Evolutionary conservation across 768 basidiomycete species (phyloP).

Genomic region (Austroboletus eburneus): DNA sequence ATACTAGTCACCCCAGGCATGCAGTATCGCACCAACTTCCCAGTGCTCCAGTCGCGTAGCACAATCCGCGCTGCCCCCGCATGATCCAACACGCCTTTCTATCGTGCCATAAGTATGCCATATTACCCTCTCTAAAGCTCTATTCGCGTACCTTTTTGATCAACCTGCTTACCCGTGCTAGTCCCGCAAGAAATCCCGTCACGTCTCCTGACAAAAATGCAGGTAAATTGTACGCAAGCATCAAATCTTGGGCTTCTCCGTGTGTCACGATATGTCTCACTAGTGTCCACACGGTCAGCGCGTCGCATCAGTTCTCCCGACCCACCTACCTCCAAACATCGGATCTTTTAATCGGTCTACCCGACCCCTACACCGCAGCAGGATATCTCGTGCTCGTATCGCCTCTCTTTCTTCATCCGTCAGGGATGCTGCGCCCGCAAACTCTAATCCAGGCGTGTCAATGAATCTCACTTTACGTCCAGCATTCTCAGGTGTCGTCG

Average conservation of each 20-base stretch:
- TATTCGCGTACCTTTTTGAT: constrained; percentile 62
- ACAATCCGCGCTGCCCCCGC: constrained; percentile 73
- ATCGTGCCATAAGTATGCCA: constrained; percentile 13
- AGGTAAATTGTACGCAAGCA: constrained; percentile 83
- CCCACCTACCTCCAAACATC: constrained; percentile 54
- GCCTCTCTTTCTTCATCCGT: constrained; percentile 21
- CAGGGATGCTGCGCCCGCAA: constrained; percentile 43
- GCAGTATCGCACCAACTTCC: constrained; percentile 71
- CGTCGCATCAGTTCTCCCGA: neutral
- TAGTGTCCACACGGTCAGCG: constrained; percentile 29
- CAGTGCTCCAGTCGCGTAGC: constrained; percentile 80
- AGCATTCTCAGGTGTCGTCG: constrained; percentile 41
- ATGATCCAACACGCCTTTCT: constrained; percentile 73
- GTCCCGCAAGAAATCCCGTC: constrained; percentile 67
- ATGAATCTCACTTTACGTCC: constrained; percentile 54
- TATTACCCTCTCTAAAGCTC: neutral
- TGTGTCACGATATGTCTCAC: constrained; percentile 67
- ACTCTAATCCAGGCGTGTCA: constrained; percentile 80
- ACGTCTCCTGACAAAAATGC: constrained; percentile 68
- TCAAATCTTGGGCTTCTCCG: constrained; percentile 75
- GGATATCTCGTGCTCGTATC: constrained; percentile 56
- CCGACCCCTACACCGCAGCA: constrained; percentile 75
- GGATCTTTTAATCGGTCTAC: constrained; percentile 86
- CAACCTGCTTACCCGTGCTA: constrained; percentile 71
- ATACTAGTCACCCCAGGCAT: constrained; percentile 37